Conservation (phyloP, 2,329 filamentous ascomycete species). For the Phaeosphaeria sp. region DNA sequence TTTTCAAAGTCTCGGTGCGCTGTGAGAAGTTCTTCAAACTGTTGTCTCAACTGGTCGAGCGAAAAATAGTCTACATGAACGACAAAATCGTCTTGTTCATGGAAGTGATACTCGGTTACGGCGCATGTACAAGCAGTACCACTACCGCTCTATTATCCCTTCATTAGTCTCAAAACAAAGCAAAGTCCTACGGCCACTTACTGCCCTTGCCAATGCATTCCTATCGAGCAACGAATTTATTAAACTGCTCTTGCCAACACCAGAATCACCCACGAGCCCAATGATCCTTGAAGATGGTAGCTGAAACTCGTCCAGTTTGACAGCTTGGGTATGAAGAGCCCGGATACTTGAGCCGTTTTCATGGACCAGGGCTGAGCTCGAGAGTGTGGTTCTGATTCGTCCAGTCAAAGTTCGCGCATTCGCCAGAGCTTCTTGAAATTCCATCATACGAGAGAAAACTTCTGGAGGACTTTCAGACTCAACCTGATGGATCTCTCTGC, state of each 20-base stretch:
- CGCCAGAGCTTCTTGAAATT: conserved; percentile 17
- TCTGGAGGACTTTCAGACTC: conserved; percentile 26
- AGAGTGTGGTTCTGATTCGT: conserved; percentile 42
- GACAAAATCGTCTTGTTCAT: conserved; percentile 38
- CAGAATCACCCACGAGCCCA: conserved; percentile 58
- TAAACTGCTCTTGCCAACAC: conserved; percentile 59
- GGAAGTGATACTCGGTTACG: conserved; percentile 56
- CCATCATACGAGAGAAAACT: conserved; percentile 4
- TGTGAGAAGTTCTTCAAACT: conserved; percentile 46
- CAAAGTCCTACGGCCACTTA: conserved; percentile 36
- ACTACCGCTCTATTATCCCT: conserved; percentile 48
- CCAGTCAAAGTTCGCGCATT: conserved; percentile 45
- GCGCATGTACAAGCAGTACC: conserved; percentile 58
- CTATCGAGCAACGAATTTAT: conserved; percentile 58
- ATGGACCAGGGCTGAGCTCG: conserved; percentile 42
- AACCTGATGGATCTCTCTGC: conserved; percentile 12
- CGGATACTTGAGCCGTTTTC: conserved; percentile 51
- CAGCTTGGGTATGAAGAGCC: conserved; percentile 43
- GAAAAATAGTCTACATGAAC: conserved; percentile 39
- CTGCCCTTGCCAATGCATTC: conserved; percentile 50
- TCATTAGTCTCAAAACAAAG: conserved; percentile 8
- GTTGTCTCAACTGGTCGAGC: conserved; percentile 28
- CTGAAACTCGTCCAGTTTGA: conserved; percentile 45
- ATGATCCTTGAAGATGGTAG: conserved; percentile 52
- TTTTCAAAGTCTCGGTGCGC: conserved; percentile 48